Evolutionary conservation across 2,329 filamentous ascomycete genomes (phyloP).

Genomic region (Trichoderma endophyticum): DNA sequence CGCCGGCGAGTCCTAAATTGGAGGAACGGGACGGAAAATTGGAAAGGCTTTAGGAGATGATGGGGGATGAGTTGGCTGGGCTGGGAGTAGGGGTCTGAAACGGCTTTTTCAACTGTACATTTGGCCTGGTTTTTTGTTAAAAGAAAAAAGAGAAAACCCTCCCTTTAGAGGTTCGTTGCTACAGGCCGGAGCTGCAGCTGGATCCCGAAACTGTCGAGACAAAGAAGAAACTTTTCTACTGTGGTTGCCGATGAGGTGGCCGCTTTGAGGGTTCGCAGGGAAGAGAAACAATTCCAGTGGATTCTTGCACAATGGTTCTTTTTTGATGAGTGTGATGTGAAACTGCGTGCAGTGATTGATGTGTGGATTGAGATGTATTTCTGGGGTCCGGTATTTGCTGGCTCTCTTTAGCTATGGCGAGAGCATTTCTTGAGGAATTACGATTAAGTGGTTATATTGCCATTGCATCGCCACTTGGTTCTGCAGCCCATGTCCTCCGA

Average conservation of each 20-base stretch:
- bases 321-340: not conserved
- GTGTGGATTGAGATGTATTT: not conserved
- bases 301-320: not conserved
- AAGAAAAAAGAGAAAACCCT: not conserved
- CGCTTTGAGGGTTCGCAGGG: not conserved
- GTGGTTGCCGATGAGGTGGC: not conserved
- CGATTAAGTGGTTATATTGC: not conserved
- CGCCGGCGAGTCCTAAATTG: constrained; percentile 38
- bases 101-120: constrained; percentile 8
- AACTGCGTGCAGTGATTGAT: not conserved
- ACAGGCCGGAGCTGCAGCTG: constrained; percentile 14
- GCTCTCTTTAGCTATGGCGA: not conserved
- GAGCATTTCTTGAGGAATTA: not conserved
- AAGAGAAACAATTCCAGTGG: not conserved
- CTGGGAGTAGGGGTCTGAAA: constrained; percentile 16
- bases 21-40: not conserved
- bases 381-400: not conserved
- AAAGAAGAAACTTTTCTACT: not conserved
- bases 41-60: not conserved
- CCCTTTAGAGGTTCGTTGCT: not conserved
- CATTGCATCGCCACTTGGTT: not conserved
- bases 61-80: not conserved
- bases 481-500: not conserved
- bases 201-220: constrained; percentile 17
- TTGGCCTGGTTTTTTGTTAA: not conserved